Evolutionary conservation across 306 rosid species (phyloP), one percentile per base, ranked within the genome.

Genomic region (Prunus davidiana): DNA sequence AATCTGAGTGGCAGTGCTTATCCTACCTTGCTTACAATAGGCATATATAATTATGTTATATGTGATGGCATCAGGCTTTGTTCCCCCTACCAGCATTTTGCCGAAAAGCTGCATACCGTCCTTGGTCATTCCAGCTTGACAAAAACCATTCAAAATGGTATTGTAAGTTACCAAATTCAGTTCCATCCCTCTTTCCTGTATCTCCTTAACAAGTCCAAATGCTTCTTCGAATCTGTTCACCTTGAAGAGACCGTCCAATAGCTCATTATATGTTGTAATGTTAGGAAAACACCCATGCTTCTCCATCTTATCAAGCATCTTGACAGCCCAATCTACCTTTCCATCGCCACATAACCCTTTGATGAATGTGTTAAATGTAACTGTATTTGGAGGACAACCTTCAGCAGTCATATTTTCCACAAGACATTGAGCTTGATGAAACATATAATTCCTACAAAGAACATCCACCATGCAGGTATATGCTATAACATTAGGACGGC

Each of bases 391-490:
- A 76, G 84, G 87, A 79, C 93, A 89, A n/a, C 92, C 92, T 71
- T 90, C 89, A 8, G 69, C 11, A 64, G 54, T 45, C 99, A 95
- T 92, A 22, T 73, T 88, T 72, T 90, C 88, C 50, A 92, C 78
- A 61, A 90, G 91, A 70, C 27, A 68, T 69, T 73, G 61, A 79
- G 96, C 97, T 78, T 82, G 82, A 60, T 87, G 76, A 72, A 92
- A 90, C 97, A 88, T 84, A 27, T 28, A 87, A 64, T 79, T 82
- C 77, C 78, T 82, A 84, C 96, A 89, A 63, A 95, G 97, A 41
- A 83, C 91, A 81, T 90, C 97, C 70, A 95, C 88, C 97, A 91
- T 88, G 86, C 87, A 86, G 50, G 93, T 90, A 67, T 87, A 95
- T 5, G 78, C 86, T 76, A 95, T 91, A 32, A 81, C 99, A 87